Conservation (phyloP, 139 green algal genomes). For the Chlorella sp. region DNA sequence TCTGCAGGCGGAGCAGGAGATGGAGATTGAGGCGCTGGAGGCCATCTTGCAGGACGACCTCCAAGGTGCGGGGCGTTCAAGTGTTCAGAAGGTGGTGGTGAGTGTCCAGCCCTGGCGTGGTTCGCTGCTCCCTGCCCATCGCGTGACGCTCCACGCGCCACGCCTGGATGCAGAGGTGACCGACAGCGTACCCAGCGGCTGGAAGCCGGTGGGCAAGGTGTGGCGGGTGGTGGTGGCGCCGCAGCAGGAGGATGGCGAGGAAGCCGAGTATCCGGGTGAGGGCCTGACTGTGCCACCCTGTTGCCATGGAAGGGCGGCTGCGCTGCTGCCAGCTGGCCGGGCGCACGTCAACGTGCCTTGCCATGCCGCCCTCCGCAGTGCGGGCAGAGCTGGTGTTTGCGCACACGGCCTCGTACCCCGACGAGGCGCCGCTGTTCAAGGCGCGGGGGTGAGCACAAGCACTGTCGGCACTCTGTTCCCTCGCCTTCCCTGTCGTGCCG, state of each 20-base stretch:
- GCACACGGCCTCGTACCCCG: slow-evolving; percentile 54
- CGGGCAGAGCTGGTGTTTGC: slow-evolving; percentile 50
- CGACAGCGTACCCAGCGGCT: slow-evolving; percentile 33
- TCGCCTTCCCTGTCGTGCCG: too few relatives aligned
- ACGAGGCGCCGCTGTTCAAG: slow-evolving; percentile 56
- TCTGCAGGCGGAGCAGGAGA: slow-evolving; percentile 51
- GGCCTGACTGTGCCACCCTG: not conserved
- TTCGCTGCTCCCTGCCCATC: too few relatives aligned
- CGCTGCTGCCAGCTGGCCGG: not conserved
- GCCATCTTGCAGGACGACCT: slow-evolving; percentile 61
- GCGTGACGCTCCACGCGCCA: too few relatives aligned
- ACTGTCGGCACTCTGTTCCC: too few relatives aligned
- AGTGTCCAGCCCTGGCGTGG: too few relatives aligned
- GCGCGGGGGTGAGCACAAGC: slow-evolving; percentile 31
- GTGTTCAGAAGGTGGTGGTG: too few relatives aligned
- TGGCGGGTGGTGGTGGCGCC: slow-evolving; percentile 36
- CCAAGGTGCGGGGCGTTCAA: slow-evolving; percentile 25
- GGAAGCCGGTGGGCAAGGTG: slow-evolving; percentile 6
- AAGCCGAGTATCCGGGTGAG: slow-evolving; percentile 22
- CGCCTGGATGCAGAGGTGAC: slow-evolving; percentile 31
- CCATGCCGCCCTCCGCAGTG: not conserved
- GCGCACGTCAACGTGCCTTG: not conserved
- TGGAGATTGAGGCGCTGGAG: slow-evolving; percentile 61
- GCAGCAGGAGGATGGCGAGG: slow-evolving; percentile 17
- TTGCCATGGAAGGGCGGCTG: not conserved